phyloP scores from a whole-genome alignment of 805 yeast species.

The Danielia reshetovae region DNA sequence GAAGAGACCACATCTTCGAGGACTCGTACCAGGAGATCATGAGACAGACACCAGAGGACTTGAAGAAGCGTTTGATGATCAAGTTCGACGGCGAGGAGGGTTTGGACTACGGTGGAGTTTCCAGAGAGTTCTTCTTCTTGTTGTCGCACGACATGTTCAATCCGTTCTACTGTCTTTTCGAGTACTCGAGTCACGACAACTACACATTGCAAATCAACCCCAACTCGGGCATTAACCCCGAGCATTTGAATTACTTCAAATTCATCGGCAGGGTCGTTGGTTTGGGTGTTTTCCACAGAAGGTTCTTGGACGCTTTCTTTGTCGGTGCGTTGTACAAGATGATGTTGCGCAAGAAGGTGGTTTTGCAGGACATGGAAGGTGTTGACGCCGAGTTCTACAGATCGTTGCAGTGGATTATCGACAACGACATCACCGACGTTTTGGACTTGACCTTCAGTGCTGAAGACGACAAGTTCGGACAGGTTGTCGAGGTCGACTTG shows the following conservation, averaged over 20 bases:
- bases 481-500: slow-evolving; percentile 81
- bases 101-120: slow-evolving; percentile 98
- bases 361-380: slow-evolving; percentile 96
- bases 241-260: slow-evolving; percentile 95
- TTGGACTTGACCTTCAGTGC: slow-evolving; percentile 85
- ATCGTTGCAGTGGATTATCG: slow-evolving; percentile 92
- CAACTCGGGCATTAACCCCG: slow-evolving; percentile 94
- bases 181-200: slow-evolving; percentile 96
- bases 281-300: slow-evolving; percentile 94
- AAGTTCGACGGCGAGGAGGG: slow-evolving; percentile 99
- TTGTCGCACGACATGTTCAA: slow-evolving; percentile 98
- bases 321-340: slow-evolving; percentile 97
- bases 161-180: slow-evolving; percentile 95
- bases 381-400: slow-evolving; percentile 96
- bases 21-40: slow-evolving; percentile 97
- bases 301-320: slow-evolving; percentile 96
- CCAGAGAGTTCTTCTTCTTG: slow-evolving; percentile 95
- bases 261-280: slow-evolving; percentile 99
- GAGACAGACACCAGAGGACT: slow-evolving; percentile 98
- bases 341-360: slow-evolving; percentile 94
- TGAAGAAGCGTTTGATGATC: slow-evolving; percentile 96
- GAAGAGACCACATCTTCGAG: slow-evolving; percentile 94
- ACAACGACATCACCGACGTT: slow-evolving; percentile 81
- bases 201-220: slow-evolving; percentile 98
- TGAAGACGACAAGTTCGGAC: slow-evolving; percentile 94